Evolutionary conservation across 2,329 filamentous ascomycete species (phyloP).

Genomic region (Colletotrichum tamarilloi): DNA sequence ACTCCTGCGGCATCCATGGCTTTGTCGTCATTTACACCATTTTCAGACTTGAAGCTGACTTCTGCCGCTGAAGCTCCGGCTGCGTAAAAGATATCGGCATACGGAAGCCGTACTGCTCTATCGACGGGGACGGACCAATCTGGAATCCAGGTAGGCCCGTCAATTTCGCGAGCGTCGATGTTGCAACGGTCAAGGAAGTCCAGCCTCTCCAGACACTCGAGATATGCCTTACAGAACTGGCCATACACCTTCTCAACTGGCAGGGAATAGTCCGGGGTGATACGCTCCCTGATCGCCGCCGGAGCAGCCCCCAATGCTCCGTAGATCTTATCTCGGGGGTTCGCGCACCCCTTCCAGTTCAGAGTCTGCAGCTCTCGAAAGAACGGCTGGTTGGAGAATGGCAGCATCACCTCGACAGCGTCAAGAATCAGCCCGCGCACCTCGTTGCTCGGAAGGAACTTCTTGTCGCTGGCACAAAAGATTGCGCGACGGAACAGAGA

Average conservation of each 20-base stretch:
- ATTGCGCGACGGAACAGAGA: constrained; percentile 1
- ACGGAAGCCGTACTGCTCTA: neutral
- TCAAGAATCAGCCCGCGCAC: neutral
- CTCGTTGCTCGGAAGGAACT: neutral
- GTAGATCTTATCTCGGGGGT: neutral
- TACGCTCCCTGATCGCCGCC: neutral
- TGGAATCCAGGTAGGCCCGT: neutral
- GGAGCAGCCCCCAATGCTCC: neutral
- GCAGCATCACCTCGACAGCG: neutral
- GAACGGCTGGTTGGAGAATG: neutral
- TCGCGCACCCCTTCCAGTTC: neutral
- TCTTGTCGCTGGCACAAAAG: constrained; percentile 1
- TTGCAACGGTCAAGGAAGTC: constrained; percentile 2
- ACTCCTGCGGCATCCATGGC: neutral
- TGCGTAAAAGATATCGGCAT: neutral
- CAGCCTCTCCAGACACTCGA: neutral
- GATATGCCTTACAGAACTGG: neutral
- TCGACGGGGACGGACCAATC: constrained; percentile 2
- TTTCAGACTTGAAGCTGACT: neutral
- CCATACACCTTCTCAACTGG: neutral
- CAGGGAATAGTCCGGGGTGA: neutral
- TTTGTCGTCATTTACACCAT: neutral
- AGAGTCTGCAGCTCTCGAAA: neutral
- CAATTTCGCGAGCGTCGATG: neutral
- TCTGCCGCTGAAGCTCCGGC: neutral